Percentiles rank a stretch among this genome's conserved stretches.
Evolutionary conservation across 148 eudicot genomes (phyloP).

Genomic region (Polygonum aviculare): DNA sequence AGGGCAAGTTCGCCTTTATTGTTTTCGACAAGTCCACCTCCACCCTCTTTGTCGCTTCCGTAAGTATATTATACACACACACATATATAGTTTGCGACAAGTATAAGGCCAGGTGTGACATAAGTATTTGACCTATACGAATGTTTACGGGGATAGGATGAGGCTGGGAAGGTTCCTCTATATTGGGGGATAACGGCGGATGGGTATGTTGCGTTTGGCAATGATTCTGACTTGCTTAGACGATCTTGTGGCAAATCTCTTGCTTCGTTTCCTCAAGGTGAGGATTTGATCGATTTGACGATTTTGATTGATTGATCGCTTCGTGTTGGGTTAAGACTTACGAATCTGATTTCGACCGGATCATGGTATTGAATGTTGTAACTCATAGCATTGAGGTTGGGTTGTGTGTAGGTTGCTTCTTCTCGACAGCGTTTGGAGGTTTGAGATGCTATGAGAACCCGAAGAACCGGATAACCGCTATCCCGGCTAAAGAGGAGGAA

Average conservation of each 20-base stretch:
- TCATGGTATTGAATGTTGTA: not conserved
- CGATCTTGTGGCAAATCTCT: slow-evolving; percentile 98
- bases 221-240: slow-evolving; percentile 81
- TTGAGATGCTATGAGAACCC: not conserved
- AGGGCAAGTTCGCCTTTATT: slow-evolving; percentile 67
- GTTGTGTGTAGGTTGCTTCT: not conserved
- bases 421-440: not conserved
- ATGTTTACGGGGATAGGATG: slow-evolving; percentile 35
- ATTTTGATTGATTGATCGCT: too few species aligned
- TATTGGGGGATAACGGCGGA: slow-evolving; percentile 98
- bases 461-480: not conserved
- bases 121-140: too few species aligned
- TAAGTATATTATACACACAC: slow-evolving; percentile 18
- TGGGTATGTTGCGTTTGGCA: slow-evolving; percentile 75
- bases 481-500: not conserved
- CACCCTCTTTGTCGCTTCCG: slow-evolving; percentile 74
- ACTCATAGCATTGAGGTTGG: not conserved
- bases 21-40: slow-evolving; percentile 84
- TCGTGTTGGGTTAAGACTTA: too few species aligned
- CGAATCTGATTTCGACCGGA: not conserved
- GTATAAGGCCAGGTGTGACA: too few species aligned
- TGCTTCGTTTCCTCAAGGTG: slow-evolving; percentile 95
- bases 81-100: too few species aligned
- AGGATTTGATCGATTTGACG: too few species aligned
- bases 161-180: slow-evolving; percentile 71